Evolutionary conservation across 495 filamentous ascomycete genomes (phyloP).

Genomic region (Lophiotrema nucula): DNA sequence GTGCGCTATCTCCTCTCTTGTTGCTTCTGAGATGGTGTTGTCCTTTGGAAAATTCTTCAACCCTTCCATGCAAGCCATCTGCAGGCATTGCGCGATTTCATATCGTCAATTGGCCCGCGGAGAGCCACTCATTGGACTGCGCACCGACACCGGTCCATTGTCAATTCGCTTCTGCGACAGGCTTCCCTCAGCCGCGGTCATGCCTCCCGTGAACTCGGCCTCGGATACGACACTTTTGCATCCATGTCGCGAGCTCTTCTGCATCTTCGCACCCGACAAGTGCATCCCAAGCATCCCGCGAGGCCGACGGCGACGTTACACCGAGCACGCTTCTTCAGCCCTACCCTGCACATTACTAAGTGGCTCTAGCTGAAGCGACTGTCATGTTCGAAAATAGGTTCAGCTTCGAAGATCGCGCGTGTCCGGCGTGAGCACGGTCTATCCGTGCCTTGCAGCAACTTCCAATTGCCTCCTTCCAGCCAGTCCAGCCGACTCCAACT

Average conservation of each 20-base stretch:
- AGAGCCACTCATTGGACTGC: not conserved
- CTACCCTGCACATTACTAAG: not conserved
- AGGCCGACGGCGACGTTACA: slow-evolving; percentile 7
- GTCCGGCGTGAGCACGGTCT: not conserved
- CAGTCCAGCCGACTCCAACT: slow-evolving; percentile 9
- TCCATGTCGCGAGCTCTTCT: not conserved
- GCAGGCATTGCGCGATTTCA: not conserved
- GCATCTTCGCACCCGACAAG: not conserved
- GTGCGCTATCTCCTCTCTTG: not conserved
- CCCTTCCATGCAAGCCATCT: slow-evolving; percentile 1
- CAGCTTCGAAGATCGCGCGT: slow-evolving; percentile 3
- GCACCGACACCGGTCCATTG: not conserved
- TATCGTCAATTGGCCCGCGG: not conserved
- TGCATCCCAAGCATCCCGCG: slow-evolving; percentile 2
- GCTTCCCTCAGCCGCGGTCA: not conserved
- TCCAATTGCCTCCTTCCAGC: not conserved
- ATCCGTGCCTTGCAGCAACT: slow-evolving; percentile 3
- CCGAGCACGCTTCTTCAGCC: slow-evolving; percentile 7
- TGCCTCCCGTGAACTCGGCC: slow-evolving; percentile 2
- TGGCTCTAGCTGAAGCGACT: slow-evolving; percentile 10
- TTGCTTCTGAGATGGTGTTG: not conserved
- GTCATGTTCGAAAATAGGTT: slow-evolving; percentile 17
- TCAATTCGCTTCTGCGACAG: slow-evolving; percentile 1
- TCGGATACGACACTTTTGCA: not conserved
- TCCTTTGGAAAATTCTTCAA: not conserved